Evolutionary conservation across 2,329 filamentous ascomycete genomes (phyloP).

Genomic region (Claviceps humidiphila): DNA sequence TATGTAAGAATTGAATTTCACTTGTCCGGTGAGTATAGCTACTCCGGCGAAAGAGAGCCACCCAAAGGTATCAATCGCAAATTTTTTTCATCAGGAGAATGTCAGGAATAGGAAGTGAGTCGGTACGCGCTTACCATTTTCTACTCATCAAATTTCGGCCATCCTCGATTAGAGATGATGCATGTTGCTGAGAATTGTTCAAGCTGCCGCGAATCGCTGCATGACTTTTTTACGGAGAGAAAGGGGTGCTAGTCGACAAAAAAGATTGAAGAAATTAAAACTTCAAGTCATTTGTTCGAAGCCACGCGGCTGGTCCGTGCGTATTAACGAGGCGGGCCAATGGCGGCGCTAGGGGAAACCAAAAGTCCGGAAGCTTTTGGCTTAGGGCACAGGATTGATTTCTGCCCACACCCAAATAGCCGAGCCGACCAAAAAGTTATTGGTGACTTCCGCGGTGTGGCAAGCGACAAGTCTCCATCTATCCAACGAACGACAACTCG

Average conservation of each 20-base stretch:
- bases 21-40: constrained; percentile 59
- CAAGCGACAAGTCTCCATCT: constrained; percentile 23
- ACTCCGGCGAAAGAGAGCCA: constrained; percentile 84
- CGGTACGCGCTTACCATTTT: neutral
- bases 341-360: constrained; percentile 13
- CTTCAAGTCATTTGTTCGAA: neutral
- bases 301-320: constrained; percentile 1
- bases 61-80: constrained; percentile 89
- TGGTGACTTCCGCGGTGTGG: constrained; percentile 23
- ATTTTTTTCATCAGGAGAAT: constrained; percentile 75
- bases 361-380: constrained; percentile 19
- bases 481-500: constrained; percentile 24
- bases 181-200: neutral
- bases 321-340: neutral
- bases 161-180: neutral
- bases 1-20: constrained; percentile 99
- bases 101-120: constrained; percentile 1
- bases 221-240: neutral
- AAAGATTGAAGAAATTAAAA: neutral
- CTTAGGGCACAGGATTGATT: constrained; percentile 30
- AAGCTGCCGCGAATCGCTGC: neutral
- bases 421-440: constrained; percentile 28
- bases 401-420: constrained; percentile 26
- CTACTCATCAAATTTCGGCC: neutral
- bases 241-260: fast-evolving